Evolutionary conservation across 495 filamentous ascomycete species (phyloP), one percentile per base, ranked within the genome.

Genomic region (Hyaloscypha bicolor): DNA sequence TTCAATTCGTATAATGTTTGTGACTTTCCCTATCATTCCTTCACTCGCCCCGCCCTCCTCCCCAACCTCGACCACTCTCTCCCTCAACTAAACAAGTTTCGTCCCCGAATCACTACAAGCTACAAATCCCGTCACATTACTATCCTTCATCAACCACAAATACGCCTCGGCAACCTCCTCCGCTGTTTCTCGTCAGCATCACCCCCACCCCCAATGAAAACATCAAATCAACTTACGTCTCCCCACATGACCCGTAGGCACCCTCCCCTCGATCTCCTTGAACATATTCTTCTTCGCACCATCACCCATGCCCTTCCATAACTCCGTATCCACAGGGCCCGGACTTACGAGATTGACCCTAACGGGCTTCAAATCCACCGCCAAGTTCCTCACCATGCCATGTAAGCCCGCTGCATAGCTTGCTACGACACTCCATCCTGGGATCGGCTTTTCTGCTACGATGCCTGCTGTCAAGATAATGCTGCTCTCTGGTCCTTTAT

Each of bases 101-200:
- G 30, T 12, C n/a, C 69, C 69, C 29, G 63, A 64, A 65, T 71
- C 62, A 52, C 60, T 71, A 19, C 48, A 25, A 19, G 62, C 71
- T 4, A 73, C 68, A 21, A 55, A 29, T 19, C 85, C 87, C 12
- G 85, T 87, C 19, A 75, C 77, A 75, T 82, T 83, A 42, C 67
- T 66, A 77, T 91, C 87, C 73, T 82, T 85, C 86, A 91, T 85
- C 9, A 84, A 74, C 73, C 85, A 90, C 52, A 90, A 48, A 78
- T 90, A 91, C 39, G 84, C 81, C 79, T 91, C 87, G 0, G 85
- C 88, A 4, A 86, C 79, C 74, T 90, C 87, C 71, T 84, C 83
- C 12, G 83, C 79, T 67, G 59, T 37, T 32, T 6, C 37, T 45
- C 29, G 52, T 67, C 52, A 62, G 65, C 48, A 37, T 29, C 4